These are phyloP conservation scores for Ustilago bromivora DNA, from an alignment of 1,284 basidiomycete genomes.

Conservation along the genomic window DNA sequence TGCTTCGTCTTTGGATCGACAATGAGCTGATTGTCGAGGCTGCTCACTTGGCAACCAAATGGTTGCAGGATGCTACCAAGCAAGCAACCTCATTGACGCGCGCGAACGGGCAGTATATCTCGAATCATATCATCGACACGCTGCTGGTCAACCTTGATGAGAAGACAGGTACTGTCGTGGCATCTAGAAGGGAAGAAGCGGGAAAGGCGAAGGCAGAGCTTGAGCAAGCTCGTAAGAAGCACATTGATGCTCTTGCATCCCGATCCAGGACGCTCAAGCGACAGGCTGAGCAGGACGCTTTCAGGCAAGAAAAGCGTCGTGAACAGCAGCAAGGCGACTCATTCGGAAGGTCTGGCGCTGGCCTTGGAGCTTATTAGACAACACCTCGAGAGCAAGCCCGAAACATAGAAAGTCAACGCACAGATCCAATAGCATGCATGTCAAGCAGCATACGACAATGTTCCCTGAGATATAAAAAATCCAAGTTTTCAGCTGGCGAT, in stretches of 20 bases:
- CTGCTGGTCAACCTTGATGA: constrained; percentile 38
- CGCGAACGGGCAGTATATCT: constrained; percentile 29
- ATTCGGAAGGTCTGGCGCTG: background rate
- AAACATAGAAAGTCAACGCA: background rate
- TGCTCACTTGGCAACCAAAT: constrained; percentile 23
- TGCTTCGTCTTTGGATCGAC: constrained; percentile 43
- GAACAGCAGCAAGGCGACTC: constrained; percentile 35
- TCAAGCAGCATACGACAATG: too few relatives aligned
- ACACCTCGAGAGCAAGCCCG: background rate
- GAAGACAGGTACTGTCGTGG: constrained; percentile 20
- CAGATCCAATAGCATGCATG: background rate
- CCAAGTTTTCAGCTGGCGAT: too few relatives aligned
- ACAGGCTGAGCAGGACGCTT: constrained; percentile 47
- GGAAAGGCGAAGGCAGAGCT: constrained; percentile 15
- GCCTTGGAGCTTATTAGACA: constrained; percentile 27
- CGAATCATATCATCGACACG: constrained; percentile 43
- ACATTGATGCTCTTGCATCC: constrained; percentile 26
- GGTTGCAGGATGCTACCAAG: constrained; percentile 28
- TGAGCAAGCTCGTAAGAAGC: constrained; percentile 32
- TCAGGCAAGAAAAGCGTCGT: constrained; percentile 42
- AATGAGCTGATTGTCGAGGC: constrained; percentile 40
- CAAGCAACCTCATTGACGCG: constrained; percentile 14
- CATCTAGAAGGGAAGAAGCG: constrained; percentile 25
- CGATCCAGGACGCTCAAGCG: constrained; percentile 36
- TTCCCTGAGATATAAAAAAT: too few relatives aligned